A percentile compares a stretch with the other conserved stretches of the same genome.
phyloP scores from a whole-genome alignment of 352 stramenopile genomes.

The Globisporangium yorkense region DNA sequence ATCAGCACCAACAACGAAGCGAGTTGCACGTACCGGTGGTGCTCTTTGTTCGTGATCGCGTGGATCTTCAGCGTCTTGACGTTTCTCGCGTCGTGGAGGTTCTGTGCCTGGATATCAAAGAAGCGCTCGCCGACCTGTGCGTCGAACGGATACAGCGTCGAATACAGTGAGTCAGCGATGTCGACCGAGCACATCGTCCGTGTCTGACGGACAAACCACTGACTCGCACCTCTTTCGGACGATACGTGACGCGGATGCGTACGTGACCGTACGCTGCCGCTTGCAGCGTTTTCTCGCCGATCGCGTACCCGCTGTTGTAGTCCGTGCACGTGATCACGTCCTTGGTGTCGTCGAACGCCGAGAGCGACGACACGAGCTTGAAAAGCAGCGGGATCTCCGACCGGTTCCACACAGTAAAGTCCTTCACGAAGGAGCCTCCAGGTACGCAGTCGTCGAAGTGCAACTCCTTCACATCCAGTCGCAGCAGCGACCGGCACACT shows the following conservation, averaged over 20 bases:
- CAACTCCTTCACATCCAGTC: slow-evolving; percentile 83
- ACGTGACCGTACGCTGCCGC: slow-evolving; percentile 82
- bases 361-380: slow-evolving; percentile 72
- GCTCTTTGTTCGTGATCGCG: slow-evolving; percentile 84
- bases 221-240: slow-evolving; percentile 52
- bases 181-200: not conserved
- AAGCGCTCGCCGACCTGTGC: slow-evolving; percentile 74
- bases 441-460: slow-evolving; percentile 88
- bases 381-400: slow-evolving; percentile 87
- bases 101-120: slow-evolving; percentile 85
- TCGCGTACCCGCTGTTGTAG: slow-evolving; percentile 82
- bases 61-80: slow-evolving; percentile 85
- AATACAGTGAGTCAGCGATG: slow-evolving; percentile 1
- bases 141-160: not conserved
- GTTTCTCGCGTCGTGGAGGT: slow-evolving; percentile 80
- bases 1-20: not conserved
- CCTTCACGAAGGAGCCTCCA: slow-evolving; percentile 83
- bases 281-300: slow-evolving; percentile 77
- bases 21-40: slow-evolving; percentile 51
- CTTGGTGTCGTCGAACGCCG: slow-evolving; percentile 58
- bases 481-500: slow-evolving; percentile 78
- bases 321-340: slow-evolving; percentile 77
- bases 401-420: slow-evolving; percentile 88
- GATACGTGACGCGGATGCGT: slow-evolving; percentile 82
- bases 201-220: not conserved